Base-by-base conservation (phyloP, 192 early-diverging fungal species). In the Globomyces pollinis-pini region DNA sequence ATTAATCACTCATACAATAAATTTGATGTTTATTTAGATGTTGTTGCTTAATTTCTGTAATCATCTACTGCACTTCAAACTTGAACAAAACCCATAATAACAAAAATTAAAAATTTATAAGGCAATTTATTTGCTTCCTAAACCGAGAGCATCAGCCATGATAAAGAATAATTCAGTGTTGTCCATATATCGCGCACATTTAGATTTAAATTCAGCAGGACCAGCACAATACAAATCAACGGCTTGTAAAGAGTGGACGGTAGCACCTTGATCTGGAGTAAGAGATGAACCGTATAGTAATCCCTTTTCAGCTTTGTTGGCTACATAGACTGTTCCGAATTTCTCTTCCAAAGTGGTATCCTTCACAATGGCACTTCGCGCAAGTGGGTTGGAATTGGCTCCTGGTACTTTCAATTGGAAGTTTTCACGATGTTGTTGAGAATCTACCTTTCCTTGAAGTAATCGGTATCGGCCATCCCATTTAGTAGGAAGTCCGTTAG, bases 111-210 rank as follows among this genome's bases (percentile, higher is more conserved):
- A n/a, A n/a, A n/a, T n/a, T n/a, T n/a, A n/a, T n/a, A n/a, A n/a
- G n/a, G n/a, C n/a, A n/a, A n/a, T n/a, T n/a, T n/a, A n/a, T n/a
- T 36, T 36, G 35, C 35, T 6, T 43, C 68, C 68, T 26, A 70
- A 60, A 65, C 68, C 68, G 13, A 70, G 50, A 18, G 41, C 52
- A 24, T 71, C 57, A 31, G 69, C 69, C 28, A 71, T 59, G 41
- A 71, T 30, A 50, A 69, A 69, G 69, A 71, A 71, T 38, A 71
- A 31, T 49, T 71, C 69, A 38, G 69, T 71, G 66, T 71, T 71
- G 58, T 71, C 69, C 61, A 69, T 64, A 36, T 39, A 28, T 5
- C 28, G 3, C 0, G 49, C 49, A 58, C 68, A 70, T 2, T 23
- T n/a, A 38, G 33, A 15, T 30, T 26, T 31, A n/a, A 38, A 28